Conservation (phyloP, 2,329 filamentous ascomycete species). For the Ploettnerulaceae sp. region DNA sequence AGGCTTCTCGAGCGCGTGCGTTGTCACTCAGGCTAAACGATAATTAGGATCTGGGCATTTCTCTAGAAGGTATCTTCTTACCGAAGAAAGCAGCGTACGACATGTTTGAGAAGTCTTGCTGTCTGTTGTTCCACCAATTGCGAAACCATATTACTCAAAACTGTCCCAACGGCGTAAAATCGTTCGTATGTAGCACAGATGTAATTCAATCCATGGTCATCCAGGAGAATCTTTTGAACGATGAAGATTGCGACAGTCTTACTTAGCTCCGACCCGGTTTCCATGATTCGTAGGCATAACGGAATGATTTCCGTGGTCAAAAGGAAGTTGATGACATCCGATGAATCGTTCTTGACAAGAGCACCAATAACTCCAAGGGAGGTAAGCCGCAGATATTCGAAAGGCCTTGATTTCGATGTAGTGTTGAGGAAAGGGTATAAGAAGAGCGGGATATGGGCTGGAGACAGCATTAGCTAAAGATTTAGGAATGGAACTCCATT, state of each 20-base stretch:
- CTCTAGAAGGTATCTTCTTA: constrained; percentile 40
- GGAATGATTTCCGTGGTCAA: constrained; percentile 98
- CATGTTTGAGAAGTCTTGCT: constrained; percentile 90
- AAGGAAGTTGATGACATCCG: constrained; percentile 97
- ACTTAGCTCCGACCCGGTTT: constrained; percentile 95
- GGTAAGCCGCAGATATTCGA: constrained; percentile 93
- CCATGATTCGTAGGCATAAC: constrained; percentile 96
- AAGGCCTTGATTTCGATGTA: constrained; percentile 94
- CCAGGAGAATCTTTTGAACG: constrained; percentile 95
- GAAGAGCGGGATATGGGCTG: constrained; percentile 95
- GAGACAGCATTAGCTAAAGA: constrained; percentile 16
- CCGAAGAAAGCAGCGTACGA: constrained; percentile 94
- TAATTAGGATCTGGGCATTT: constrained; percentile 6
- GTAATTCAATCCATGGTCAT: constrained; percentile 94
- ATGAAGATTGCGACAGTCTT: constrained; percentile 99
- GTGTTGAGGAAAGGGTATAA: constrained; percentile 98
- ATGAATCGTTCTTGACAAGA: constrained; percentile 96
- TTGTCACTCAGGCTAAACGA: constrained; percentile 79
- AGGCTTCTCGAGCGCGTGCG: constrained; percentile 86
- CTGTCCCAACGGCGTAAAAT: constrained; percentile 96
- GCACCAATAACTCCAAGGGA: constrained; percentile 95
- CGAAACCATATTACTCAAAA: constrained; percentile 97
- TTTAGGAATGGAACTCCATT: constrained; percentile 5
- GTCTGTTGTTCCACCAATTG: constrained; percentile 98
- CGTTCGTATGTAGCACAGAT: constrained; percentile 98